A percentile compares a stretch with the other conserved stretches of the same genome.
Conservation (phyloP, 371 early-diverging fungal genomes). For the Saksenaea oblongispora region DNA sequence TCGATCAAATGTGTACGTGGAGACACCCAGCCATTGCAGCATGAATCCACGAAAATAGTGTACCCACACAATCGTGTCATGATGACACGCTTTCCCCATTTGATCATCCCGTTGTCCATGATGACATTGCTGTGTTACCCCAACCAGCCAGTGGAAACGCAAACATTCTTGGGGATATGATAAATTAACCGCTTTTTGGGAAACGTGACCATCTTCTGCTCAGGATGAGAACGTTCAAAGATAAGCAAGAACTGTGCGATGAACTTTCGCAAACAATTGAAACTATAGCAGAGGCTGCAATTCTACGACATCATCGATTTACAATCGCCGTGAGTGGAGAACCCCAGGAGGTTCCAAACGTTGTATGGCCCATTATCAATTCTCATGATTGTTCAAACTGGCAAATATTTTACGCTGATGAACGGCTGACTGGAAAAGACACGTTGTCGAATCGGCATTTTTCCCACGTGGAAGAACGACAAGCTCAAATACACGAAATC, state of each 20-base stretch:
- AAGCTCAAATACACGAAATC: background rate
- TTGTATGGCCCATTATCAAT: background rate
- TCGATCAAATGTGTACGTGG: no score
- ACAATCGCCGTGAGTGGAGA: background rate
- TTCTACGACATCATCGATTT: background rate
- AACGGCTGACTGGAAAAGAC: background rate
- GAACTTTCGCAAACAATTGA: background rate
- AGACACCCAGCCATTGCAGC: no score
- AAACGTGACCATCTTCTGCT: background rate
- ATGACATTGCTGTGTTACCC: background rate
- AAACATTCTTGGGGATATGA: background rate
- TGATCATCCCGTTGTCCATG: background rate
- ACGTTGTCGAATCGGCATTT: background rate
- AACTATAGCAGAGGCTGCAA: background rate
- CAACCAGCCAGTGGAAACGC: background rate
- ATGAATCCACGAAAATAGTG: no score
- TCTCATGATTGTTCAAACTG: background rate
- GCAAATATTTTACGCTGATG: background rate
- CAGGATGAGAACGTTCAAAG: background rate
- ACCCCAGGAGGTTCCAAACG: background rate
- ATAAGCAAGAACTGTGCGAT: background rate
- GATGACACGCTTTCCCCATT: background rate
- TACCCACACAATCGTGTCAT: background rate
- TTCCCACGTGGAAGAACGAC: background rate
- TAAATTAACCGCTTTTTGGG: background rate